A percentile compares a stretch with the other conserved stretches of the same genome.
Conservation (phyloP, 2,329 filamentous ascomycete species). For the Aspergillus chevalieri region DNA sequence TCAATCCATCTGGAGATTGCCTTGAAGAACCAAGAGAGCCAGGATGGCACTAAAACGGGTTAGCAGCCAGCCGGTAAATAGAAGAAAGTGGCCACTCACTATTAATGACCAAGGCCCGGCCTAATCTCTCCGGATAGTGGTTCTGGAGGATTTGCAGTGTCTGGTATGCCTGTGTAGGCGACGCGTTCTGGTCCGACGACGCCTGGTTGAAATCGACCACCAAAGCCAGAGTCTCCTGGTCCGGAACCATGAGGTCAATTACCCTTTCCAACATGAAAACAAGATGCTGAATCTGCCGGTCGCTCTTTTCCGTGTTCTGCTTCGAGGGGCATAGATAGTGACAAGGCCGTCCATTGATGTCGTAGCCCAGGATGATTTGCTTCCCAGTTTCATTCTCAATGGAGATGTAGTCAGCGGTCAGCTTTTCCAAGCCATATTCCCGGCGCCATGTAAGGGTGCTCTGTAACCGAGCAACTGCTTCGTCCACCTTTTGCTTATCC, state of each 20-base stretch:
- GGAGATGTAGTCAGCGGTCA: constrained; percentile 77
- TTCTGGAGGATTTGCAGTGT: constrained; percentile 88
- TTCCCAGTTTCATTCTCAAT: constrained; percentile 96
- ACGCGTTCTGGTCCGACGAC: constrained; percentile 69
- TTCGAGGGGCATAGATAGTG: constrained; percentile 82
- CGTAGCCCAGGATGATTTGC: constrained; percentile 82
- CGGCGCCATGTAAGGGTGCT: constrained; percentile 81
- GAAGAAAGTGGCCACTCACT: constrained; percentile 46
- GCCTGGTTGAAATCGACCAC: constrained; percentile 87
- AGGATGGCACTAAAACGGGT: constrained; percentile 65
- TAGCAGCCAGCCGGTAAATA: not conserved
- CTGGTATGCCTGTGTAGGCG: constrained; percentile 69
- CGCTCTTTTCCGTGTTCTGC: constrained; percentile 85
- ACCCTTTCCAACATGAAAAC: constrained; percentile 93
- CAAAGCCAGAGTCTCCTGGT: constrained; percentile 78
- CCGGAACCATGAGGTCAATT: constrained; percentile 78
- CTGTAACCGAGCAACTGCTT: constrained; percentile 72
- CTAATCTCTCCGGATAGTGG: constrained; percentile 90
- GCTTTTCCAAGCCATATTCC: constrained; percentile 73
- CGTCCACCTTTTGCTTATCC: constrained; percentile 41
- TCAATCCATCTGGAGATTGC: constrained; percentile 95
- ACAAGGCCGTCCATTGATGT: constrained; percentile 78
- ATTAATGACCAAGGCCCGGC: constrained; percentile 82
- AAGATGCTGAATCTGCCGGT: constrained; percentile 84
- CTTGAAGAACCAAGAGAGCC: constrained; percentile 92